Percentiles rank a stretch among this genome's conserved stretches.
Evolutionary conservation across 2,329 filamentous ascomycete genomes (phyloP).

Genomic region (Aspergillus unguis): DNA sequence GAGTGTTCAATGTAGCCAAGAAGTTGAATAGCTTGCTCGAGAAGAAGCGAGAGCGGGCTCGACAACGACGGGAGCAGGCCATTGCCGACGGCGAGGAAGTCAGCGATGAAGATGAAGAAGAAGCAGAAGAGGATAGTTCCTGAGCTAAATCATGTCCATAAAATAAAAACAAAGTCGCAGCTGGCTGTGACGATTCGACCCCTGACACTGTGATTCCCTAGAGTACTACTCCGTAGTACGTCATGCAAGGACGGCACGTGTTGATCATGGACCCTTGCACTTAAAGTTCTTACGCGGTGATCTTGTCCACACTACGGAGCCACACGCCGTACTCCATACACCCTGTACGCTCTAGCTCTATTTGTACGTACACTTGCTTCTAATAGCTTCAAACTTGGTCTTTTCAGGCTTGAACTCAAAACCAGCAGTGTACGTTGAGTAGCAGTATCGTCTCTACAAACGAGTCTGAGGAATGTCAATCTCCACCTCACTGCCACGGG

Average conservation of each 20-base stretch:
- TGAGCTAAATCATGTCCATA: neutral
- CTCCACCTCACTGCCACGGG: conserved; percentile 1
- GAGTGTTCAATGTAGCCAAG: conserved; percentile 86
- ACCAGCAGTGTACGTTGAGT: too few relatives aligned
- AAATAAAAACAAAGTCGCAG: too few relatives aligned
- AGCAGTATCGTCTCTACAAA: too few relatives aligned
- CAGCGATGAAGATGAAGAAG: conserved; percentile 46
- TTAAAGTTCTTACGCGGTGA: neutral
- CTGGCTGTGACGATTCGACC: too few relatives aligned
- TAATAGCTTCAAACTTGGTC: too few relatives aligned
- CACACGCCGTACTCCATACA: neutral
- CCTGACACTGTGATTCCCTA: too few relatives aligned
- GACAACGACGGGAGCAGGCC: conserved; percentile 51
- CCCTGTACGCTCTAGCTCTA: neutral
- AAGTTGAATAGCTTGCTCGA: conserved; percentile 77
- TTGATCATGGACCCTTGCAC: neutral
- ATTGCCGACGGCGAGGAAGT: conserved; percentile 54
- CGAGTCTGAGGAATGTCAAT: neutral
- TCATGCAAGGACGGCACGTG: neutral
- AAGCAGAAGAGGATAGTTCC: conserved; percentile 14
- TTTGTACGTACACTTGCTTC: too few relatives aligned
- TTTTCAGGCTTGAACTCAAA: too few relatives aligned
- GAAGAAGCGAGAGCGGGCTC: conserved; percentile 59
- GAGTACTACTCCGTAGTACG: neutral
- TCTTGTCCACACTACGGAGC: too few relatives aligned